These are phyloP conservation scores for Agrostemma githago DNA, from an alignment of 148 eudicot genomes.

Conservation along the genomic window DNA sequence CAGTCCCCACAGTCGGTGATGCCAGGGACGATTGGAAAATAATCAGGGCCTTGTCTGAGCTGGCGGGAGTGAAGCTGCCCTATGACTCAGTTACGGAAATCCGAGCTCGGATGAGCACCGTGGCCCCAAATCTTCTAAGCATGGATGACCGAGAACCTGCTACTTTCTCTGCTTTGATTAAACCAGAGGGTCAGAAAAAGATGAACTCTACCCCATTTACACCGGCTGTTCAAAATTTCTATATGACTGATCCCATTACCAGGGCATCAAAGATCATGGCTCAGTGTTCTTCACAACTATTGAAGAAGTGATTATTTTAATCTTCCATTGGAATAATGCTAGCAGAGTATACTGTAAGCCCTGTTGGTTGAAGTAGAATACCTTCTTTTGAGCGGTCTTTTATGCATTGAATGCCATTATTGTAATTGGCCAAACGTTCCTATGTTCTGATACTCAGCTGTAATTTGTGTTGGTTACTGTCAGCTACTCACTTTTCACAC, in stretches of 20 bases:
- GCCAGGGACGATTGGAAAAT: conserved; percentile 98
- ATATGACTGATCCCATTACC: conserved; percentile 90
- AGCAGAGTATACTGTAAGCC: conserved; percentile 21
- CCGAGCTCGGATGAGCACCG: conserved; percentile 58
- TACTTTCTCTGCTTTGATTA: conserved; percentile 54
- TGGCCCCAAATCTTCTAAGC: conserved; percentile 81
- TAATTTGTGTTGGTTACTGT: conserved; percentile 21
- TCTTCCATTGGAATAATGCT: conserved; percentile 14
- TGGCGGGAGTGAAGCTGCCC: conserved; percentile 62
- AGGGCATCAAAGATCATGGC: conserved; percentile 99
- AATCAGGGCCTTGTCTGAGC: conserved; percentile 82
- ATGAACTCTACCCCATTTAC: conserved; percentile 48
- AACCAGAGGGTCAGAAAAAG: conserved; percentile 49
- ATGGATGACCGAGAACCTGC: conserved; percentile 73
- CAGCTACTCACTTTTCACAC: conserved; percentile 11
- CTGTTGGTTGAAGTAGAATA: conserved; percentile 18
- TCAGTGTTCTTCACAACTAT: conserved; percentile 73
- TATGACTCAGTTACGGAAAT: conserved; percentile 57
- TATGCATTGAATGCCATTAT: conserved; percentile 10
- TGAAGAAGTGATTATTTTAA: conserved; percentile 48
- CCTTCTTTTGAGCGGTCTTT: not conserved
- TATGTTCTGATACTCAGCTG: conserved; percentile 19
- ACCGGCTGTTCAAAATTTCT: conserved; percentile 71
- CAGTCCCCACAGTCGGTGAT: conserved; percentile 95
- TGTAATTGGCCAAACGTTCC: conserved; percentile 18